Conservation (phyloP, 306 rosid species). For the Cucumis sativus region DNA sequence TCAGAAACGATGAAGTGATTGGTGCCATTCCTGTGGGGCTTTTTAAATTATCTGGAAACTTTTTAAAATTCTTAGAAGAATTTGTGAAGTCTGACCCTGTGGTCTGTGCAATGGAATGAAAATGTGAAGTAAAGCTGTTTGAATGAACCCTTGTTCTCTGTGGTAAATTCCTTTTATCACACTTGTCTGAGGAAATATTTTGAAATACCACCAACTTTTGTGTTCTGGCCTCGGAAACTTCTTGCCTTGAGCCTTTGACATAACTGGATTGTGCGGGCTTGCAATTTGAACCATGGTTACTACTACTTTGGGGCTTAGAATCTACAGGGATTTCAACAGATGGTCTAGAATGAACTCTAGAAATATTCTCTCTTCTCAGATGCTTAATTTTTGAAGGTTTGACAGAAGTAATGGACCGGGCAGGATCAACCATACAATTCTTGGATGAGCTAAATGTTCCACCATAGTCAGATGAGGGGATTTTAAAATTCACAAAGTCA, state of each 20-base stretch:
- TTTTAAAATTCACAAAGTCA: slow-evolving; percentile 46
- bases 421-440: slow-evolving; percentile 58
- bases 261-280: slow-evolving; percentile 32
- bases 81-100: slow-evolving; percentile 23
- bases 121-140: slow-evolving; percentile 31
- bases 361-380: slow-evolving; percentile 43
- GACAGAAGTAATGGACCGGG: slow-evolving; percentile 30
- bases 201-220: slow-evolving; percentile 29
- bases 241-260: slow-evolving; percentile 32
- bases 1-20: slow-evolving; percentile 21
- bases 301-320: slow-evolving; percentile 21
- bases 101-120: slow-evolving; percentile 24
- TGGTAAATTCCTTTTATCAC: slow-evolving; percentile 28
- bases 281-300: slow-evolving; percentile 33
- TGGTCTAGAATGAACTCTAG: slow-evolving; percentile 41
- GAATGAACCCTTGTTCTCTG: slow-evolving; percentile 35
- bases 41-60: slow-evolving; percentile 31
- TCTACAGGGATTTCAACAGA: slow-evolving; percentile 25
- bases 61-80: slow-evolving; percentile 31
- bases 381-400: slow-evolving; percentile 51
- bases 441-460: slow-evolving; percentile 39
- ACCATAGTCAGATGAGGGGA: slow-evolving; percentile 53
- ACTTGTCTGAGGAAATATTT: slow-evolving; percentile 20
- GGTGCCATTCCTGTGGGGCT: slow-evolving; percentile 28
- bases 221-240: slow-evolving; percentile 28